Evolutionary conservation across 768 basidiomycete genomes (phyloP).

Genomic region (Ephemerocybe angulata): DNA sequence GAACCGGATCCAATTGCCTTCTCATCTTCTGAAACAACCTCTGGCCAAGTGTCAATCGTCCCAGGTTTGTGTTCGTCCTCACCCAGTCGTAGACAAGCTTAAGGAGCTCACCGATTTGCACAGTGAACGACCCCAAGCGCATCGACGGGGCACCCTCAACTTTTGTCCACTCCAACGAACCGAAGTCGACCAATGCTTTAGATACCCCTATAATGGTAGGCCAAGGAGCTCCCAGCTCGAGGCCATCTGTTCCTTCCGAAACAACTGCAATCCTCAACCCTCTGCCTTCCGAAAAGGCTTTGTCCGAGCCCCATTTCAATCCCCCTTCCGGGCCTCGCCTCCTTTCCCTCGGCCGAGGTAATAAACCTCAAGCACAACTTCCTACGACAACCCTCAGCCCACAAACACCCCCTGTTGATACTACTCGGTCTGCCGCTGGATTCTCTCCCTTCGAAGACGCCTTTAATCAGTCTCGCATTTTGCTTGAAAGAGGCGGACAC

Average conservation of each 20-base stretch:
- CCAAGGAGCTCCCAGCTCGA: no score
- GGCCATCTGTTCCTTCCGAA: not conserved
- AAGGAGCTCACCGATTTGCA: not conserved
- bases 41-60: no score
- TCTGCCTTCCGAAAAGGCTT: slow-evolving; percentile 12
- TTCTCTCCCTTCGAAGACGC: slow-evolving; percentile 63
- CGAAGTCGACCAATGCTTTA: no score
- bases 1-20: slow-evolving; percentile 26
- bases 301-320: slow-evolving; percentile 23
- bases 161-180: no score
- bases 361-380: slow-evolving; percentile 17
- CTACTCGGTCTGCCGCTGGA: slow-evolving; percentile 15
- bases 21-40: not conserved
- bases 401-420: not conserved
- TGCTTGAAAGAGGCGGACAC: slow-evolving; percentile 12
- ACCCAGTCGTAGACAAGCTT: not conserved
- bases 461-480: slow-evolving; percentile 12
- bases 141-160: no score
- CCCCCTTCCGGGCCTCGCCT: slow-evolving; percentile 51
- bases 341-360: slow-evolving; percentile 41
- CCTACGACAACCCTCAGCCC: not conserved
- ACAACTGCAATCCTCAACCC: slow-evolving; percentile 5
- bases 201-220: no score
- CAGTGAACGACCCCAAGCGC: not conserved
- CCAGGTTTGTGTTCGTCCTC: not conserved